phyloP scores from a whole-genome alignment of 805 yeast species.

The Spencermartinsiella europaea region DNA sequence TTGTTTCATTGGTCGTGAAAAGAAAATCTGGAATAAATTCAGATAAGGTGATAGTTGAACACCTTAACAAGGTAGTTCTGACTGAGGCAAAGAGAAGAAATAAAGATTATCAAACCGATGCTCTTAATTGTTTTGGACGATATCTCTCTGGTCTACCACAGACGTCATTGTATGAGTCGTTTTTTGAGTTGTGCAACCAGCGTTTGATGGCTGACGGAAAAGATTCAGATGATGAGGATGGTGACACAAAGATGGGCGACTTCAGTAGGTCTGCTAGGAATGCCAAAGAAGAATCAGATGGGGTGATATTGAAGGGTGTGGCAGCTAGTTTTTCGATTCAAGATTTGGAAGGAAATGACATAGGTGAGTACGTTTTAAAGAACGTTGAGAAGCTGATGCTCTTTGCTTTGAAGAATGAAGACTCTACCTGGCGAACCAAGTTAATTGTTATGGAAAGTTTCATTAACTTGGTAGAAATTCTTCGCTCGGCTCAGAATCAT shows the following conservation, averaged over 20 bases:
- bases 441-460: conserved; percentile 42
- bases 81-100: conserved; percentile 66
- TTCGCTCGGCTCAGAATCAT: conserved; percentile 13
- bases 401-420: conserved; percentile 6
- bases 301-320: conserved; percentile 14
- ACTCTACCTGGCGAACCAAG: conserved; percentile 60
- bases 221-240: conserved; percentile 37
- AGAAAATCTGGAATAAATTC: conserved; percentile 35
- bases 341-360: conserved; percentile 6
- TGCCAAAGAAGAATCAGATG: conserved; percentile 17
- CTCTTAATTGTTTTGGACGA: conserved; percentile 48
- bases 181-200: conserved; percentile 30
- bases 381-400: conserved; percentile 34
- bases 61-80: conserved; percentile 42
- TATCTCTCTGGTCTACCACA: conserved; percentile 40
- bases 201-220: conserved; percentile 39
- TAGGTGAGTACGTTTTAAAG: conserved; percentile 31
- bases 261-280: conserved; percentile 6
- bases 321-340: conserved; percentile 13
- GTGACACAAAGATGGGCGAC: conserved; percentile 25
- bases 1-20: conserved; percentile 53
- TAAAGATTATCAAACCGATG: conserved; percentile 53
- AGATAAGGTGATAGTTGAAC: conserved; percentile 30
- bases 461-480: conserved; percentile 16
- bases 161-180: conserved; percentile 30